A percentile compares a stretch with the other conserved stretches of the same genome.
Conservation (phyloP, 2,329 filamentous ascomycete genomes). For the Myriosclerotinia scirpicola region DNA sequence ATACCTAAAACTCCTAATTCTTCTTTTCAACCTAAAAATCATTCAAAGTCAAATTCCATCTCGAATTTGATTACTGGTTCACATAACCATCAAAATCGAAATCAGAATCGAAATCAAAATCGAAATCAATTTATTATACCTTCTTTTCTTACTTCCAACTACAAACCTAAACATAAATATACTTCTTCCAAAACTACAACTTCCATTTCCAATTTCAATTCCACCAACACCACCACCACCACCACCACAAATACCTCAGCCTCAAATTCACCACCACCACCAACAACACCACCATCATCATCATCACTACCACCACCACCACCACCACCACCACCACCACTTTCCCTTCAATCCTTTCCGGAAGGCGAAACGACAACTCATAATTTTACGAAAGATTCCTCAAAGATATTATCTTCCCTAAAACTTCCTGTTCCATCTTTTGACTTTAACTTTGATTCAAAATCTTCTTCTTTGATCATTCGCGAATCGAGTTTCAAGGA, state of each 20-base stretch:
- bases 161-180: too few species aligned
- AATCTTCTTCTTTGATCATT: slow-evolving; percentile 19
- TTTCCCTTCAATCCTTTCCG: slow-evolving; percentile 1
- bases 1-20: slow-evolving; percentile 14
- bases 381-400: neutral
- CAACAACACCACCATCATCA: neutral
- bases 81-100: neutral
- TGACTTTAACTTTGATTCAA: slow-evolving; percentile 5
- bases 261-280: neutral
- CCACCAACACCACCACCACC: neutral
- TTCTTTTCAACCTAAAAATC: neutral
- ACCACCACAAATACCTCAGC: neutral
- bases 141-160: neutral
- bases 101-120: too few species aligned
- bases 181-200: too few species aligned
- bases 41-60: neutral
- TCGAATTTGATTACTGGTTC: neutral
- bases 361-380: slow-evolving; percentile 3
- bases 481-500: slow-evolving; percentile 13
- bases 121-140: neutral
- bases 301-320: slow-evolving; percentile 5
- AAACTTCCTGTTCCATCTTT: neutral
- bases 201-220: too few species aligned
- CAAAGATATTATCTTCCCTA: neutral
- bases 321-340: neutral